These are phyloP conservation scores for Leptodermis oblonga DNA, from an alignment of 257 asterid genomes.

Conservation along the genomic window DNA sequence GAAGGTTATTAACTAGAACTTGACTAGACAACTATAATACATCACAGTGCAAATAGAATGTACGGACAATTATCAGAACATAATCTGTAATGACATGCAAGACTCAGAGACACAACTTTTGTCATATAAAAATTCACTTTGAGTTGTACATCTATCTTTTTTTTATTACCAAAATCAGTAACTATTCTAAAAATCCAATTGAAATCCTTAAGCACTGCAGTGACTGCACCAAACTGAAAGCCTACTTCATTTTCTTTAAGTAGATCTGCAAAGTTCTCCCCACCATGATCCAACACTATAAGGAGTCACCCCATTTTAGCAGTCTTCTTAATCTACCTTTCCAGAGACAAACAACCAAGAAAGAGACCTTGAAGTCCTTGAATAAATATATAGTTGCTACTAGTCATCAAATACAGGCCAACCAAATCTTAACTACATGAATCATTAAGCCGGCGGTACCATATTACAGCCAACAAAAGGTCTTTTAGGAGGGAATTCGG, in stretches of 20 bases:
- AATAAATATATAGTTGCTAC: neutral
- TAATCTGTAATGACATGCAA: neutral
- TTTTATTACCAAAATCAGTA: too few species aligned
- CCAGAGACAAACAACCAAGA: neutral
- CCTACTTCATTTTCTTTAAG: neutral
- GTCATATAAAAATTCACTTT: neutral
- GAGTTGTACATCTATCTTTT: neutral
- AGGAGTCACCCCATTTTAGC: neutral
- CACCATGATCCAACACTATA: neutral
- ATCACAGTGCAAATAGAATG: neutral
- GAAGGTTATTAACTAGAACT: neutral
- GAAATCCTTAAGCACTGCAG: neutral
- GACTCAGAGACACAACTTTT: slow-evolving; percentile 1
- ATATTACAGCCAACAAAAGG: neutral
- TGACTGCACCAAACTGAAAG: neutral
- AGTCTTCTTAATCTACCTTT: neutral
- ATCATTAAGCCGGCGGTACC: neutral
- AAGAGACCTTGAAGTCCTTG: neutral
- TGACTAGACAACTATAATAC: neutral
- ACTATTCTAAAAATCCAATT: neutral
- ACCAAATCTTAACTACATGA: neutral
- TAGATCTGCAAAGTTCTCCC: neutral
- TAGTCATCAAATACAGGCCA: neutral
- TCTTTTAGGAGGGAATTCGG: neutral
- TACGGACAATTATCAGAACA: neutral